These are phyloP conservation scores for Pezicula carpinea DNA, from an alignment of 2,329 filamentous ascomycete species.

Conservation along the genomic window DNA sequence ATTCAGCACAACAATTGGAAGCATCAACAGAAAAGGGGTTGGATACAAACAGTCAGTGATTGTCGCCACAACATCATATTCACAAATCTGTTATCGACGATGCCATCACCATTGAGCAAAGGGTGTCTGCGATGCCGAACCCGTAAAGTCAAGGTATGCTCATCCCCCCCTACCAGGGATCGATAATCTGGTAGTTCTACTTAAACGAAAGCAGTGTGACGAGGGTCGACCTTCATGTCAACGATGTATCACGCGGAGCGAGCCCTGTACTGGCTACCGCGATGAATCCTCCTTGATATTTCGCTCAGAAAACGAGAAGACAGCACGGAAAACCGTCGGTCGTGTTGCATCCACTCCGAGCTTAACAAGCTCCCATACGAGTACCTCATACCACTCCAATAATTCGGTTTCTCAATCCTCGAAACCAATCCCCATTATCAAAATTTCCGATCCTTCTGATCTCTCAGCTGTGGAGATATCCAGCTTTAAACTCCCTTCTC, in stretches of 20 bases:
- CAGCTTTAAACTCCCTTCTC: constrained; percentile 6
- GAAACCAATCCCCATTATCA: background rate
- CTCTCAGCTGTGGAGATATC: background rate
- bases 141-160: constrained; percentile 23
- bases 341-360: constrained; percentile 4
- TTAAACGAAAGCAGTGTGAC: constrained; percentile 27
- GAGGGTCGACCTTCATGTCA: constrained; percentile 31
- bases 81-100: no score
- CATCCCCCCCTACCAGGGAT: no score
- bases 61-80: no score
- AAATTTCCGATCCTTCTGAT: background rate
- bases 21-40: no score
- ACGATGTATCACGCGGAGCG: constrained; percentile 33
- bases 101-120: constrained; percentile 16
- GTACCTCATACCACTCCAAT: no score
- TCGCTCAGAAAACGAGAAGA: constrained; percentile 31
- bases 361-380: no score
- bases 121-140: constrained; percentile 31
- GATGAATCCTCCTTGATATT: constrained; percentile 34
- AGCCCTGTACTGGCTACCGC: constrained; percentile 34
- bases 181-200: no score
- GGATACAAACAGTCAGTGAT: no score
- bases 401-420: background rate
- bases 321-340: constrained; percentile 6
- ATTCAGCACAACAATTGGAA: no score